Percentiles rank a stretch among this genome's conserved stretches.
Evolutionary conservation across 306 rosid genomes (phyloP).

Genomic region (Rosa chinensis): DNA sequence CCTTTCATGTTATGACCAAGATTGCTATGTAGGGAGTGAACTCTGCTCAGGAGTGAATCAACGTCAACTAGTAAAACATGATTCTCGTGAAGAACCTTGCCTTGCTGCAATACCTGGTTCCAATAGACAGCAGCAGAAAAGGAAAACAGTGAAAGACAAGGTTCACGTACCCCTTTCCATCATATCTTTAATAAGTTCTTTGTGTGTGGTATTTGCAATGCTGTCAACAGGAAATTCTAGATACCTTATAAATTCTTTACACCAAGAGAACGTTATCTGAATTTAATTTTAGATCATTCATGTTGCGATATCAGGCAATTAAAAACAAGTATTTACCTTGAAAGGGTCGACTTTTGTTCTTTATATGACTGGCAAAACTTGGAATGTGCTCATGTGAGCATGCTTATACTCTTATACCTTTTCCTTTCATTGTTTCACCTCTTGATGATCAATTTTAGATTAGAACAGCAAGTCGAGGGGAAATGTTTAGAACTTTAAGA

Average conservation of each 20-base stretch:
- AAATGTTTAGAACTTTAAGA: too few species aligned
- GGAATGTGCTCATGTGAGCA: too few species aligned
- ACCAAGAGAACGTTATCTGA: not conserved
- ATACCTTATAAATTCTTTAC: not conserved
- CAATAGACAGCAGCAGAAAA: conserved; percentile 49
- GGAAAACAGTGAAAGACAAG: conserved; percentile 45
- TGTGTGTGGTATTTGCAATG: not conserved
- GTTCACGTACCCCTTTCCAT: conserved; percentile 30
- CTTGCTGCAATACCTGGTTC: conserved; percentile 24
- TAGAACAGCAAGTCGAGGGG: too few species aligned
- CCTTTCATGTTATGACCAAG: conserved; percentile 22
- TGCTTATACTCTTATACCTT: too few species aligned
- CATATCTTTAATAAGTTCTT: not conserved
- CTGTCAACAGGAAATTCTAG: not conserved
- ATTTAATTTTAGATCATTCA: not conserved
- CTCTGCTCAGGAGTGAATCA: conserved; percentile 14
- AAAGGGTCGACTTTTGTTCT: too few species aligned
- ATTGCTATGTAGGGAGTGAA: conserved; percentile 41
- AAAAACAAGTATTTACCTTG: too few species aligned
- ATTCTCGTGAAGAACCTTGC: conserved; percentile 32
- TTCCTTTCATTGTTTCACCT: too few species aligned
- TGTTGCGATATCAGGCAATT: too few species aligned
- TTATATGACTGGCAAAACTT: too few species aligned
- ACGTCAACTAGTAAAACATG: conserved; percentile 24
- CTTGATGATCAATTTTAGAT: too few species aligned